Base-by-base conservation (phyloP, 768 basidiomycete species). In the Suillus discolor region DNA sequence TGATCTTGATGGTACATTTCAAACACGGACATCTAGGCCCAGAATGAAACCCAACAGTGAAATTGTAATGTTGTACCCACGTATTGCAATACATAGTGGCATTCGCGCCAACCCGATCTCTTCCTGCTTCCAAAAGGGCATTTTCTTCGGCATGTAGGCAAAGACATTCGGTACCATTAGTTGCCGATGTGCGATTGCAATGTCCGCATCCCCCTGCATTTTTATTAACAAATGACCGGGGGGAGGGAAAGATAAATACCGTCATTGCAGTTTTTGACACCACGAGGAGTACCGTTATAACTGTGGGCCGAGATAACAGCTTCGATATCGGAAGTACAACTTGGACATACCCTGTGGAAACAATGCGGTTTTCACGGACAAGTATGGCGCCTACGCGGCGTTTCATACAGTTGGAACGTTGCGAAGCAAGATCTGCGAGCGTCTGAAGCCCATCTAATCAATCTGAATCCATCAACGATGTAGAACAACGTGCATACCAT, bases 81-180 rank as follows among this genome's bases (percentile, higher is more conserved):
- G 97, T 99, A 73, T 99, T 99, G 84, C 97, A 99, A 75, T 99
- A 99, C 16, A 99, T 74, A n/a, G 93, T 91, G 3, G 93, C 87
- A 60, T 89, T 87, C 61, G 81, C 78, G 6, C 92, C 92, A n/a
- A 97, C 85, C 57, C 97, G 82, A 66, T 98, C 97, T 65, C 94
- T 79, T 20, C 97, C 97, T 2, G 95, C 95, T 79, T 99, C 97
- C 2, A 99, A 78, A 16, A 99, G 81, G 0, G 97, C 97, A 73
- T 99, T 99, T 79, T 99, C 97, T 78, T 99, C 97, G 0, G 97
- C 97, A 75, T 99, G 97, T 12, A 99, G 80, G 73, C 97, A 99
- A 3, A 99, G 81, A 72, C 97, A 99, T 73, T 94, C 94, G 60
- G 87, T 83, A 45, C 85, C 82, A 34, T 78, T 77, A 4, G 80